Evolutionary conservation across 495 filamentous ascomycete species (phyloP), one percentile per base, ranked within the genome.

Genomic region (Podospora conica): DNA sequence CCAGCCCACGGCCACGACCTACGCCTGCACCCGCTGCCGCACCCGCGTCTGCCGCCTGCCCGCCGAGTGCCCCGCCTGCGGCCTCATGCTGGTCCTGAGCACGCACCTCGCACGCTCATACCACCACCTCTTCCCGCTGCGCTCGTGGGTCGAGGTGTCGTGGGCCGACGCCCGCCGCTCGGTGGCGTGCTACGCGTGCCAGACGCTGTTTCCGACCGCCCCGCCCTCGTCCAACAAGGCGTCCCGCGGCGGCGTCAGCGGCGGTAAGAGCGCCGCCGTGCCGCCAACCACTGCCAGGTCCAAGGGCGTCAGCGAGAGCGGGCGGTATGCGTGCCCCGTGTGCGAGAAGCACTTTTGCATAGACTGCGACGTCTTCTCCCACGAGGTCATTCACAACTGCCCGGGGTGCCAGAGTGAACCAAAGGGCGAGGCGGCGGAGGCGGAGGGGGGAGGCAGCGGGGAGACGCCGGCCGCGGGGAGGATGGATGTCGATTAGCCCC

Each of bases 81-180:
- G 90, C 8, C 85, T 98, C 22, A 97, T 93, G n/a, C 83, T 98
- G 25, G 94, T 98, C 61, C 83, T 97, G 1, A 95, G 91, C n/a
- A 98, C 96, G 1, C 95, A 98, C 80, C 80, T 98, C 33, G 95
- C 95, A 20, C 82, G 95, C 8, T 95, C 91, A 10, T 98, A 98
- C 75, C 95, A 98, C 75, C 95, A 98, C 75, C 82, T 98, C 2
- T 98, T 98, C 73, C 95, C 96, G 0, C 80, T 98, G 21, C 83
- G 85, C 9, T 96, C 94, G 72, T 98, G 93, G 93, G 83, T 85
- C 18, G 93, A 93, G 74, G 93, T 98, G 4, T 81, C 88, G 10
- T 98, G 95, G 96, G 71, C 84, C 23, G 83, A 86, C 25, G 91
- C 92, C 5, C 78, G 68, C 56, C 71, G 73, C 24, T 82, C 80